Evolutionary conservation across 148 eudicot species (phyloP).

Genomic region (Simmondsia chinensis): DNA sequence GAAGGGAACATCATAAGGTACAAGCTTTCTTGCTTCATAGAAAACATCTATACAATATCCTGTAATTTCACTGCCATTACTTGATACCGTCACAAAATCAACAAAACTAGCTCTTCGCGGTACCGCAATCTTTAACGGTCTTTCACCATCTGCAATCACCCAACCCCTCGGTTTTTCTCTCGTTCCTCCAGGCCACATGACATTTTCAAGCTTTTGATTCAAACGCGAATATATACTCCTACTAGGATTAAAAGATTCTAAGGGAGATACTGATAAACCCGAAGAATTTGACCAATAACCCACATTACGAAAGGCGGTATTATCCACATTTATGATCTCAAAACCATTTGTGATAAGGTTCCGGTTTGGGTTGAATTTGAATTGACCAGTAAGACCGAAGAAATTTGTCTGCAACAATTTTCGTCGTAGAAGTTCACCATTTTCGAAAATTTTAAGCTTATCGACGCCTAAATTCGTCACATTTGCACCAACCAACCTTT

Average conservation of each 20-base stretch:
- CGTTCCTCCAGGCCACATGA: conserved; percentile 84
- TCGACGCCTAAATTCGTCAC: conserved; percentile 43
- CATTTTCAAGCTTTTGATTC: conserved; percentile 42
- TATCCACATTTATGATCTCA: conserved; percentile 77
- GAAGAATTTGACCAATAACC: conserved; percentile 93
- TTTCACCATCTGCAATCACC: conserved; percentile 84
- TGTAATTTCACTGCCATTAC: conserved; percentile 47
- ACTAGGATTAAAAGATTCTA: conserved; percentile 49
- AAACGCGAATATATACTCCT: conserved; percentile 52
- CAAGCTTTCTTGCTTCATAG: conserved; percentile 60
- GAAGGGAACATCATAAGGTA: conserved; percentile 84
- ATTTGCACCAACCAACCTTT: conserved; percentile 18
- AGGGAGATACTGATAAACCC: conserved; percentile 58
- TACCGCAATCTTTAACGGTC: conserved; percentile 60
- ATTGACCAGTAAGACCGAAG: conserved; percentile 66
- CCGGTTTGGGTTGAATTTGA: conserved; percentile 53
- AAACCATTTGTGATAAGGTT: conserved; percentile 54
- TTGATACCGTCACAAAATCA: conserved; percentile 68
- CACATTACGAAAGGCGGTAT: conserved; percentile 55
- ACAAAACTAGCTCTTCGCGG: conserved; percentile 60
- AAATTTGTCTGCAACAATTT: conserved; percentile 53
- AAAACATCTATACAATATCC: conserved; percentile 95
- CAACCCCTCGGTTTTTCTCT: conserved; percentile 74
- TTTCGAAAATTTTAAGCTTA: conserved; percentile 56
- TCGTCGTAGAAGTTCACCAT: conserved; percentile 50